A percentile compares a stretch with the other conserved stretches of the same genome.
Conservation (phyloP, 164 flowering plant genomes). For the Amborella trichopoda region DNA sequence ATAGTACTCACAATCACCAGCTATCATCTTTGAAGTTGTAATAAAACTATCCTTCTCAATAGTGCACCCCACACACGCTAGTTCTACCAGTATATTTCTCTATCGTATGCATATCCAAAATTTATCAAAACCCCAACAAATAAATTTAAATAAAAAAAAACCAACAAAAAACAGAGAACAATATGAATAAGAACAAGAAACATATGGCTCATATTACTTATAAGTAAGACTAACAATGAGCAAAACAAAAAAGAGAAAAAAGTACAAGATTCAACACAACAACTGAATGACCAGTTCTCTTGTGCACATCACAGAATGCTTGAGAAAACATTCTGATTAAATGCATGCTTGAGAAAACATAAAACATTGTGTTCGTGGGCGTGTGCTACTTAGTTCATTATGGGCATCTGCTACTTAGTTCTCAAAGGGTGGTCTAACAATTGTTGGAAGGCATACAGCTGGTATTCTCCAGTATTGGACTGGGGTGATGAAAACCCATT, state of each 20-base stretch:
- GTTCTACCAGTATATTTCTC: conserved; percentile 74
- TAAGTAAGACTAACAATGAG: not conserved
- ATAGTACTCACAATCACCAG: too few relatives aligned
- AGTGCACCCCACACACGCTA: conserved; percentile 58
- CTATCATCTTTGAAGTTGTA: too few relatives aligned
- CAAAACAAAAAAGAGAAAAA: not conserved
- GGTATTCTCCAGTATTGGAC: conserved; percentile 96
- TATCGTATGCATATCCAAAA: conserved; percentile 53
- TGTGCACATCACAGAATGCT: conserved; percentile 89
- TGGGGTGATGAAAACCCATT: conserved; percentile 77
- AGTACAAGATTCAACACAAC: not conserved
- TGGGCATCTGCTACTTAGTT: conserved; percentile 89
- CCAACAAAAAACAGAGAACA: not conserved
- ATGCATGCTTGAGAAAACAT: conserved; percentile 88
- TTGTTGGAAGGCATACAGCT: conserved; percentile 84
- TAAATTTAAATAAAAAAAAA: too few relatives aligned
- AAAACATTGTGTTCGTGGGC: conserved; percentile 87
- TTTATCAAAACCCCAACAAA: not conserved
- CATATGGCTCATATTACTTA: too few relatives aligned
- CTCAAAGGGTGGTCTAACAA: conserved; percentile 68
- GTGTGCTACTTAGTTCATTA: conserved; percentile 95
- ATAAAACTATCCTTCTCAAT: conserved; percentile 25
- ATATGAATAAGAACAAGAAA: not conserved
- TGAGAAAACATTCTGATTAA: conserved; percentile 50
- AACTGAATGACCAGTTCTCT: conserved; percentile 89